Evolutionary conservation across 2,329 filamentous ascomycete species (phyloP).

Genomic region (Albophoma yamanashiensis): DNA sequence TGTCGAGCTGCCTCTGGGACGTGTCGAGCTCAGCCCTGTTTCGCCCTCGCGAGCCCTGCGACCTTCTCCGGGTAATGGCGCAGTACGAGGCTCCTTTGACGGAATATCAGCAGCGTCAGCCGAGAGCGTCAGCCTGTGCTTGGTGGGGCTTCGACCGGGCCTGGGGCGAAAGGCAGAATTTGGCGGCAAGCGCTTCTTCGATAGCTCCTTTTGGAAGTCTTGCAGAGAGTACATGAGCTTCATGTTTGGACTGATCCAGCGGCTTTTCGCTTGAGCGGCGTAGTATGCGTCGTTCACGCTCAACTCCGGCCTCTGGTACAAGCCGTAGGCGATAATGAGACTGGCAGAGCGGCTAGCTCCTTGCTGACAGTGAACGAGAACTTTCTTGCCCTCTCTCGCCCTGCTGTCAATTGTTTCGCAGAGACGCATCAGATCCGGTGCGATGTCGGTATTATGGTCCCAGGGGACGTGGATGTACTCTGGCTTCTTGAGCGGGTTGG

Average conservation of each 20-base stretch:
- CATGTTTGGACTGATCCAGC: slow-evolving; percentile 89
- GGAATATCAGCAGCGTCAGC: slow-evolving; percentile 44
- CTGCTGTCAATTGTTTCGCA: slow-evolving; percentile 68
- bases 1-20: slow-evolving; percentile 42
- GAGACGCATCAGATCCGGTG: slow-evolving; percentile 62
- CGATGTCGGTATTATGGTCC: slow-evolving; percentile 84
- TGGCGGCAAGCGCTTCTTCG: slow-evolving; percentile 35
- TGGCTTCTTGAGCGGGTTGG: slow-evolving; percentile 41
- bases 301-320: slow-evolving; percentile 67
- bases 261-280: slow-evolving; percentile 67
- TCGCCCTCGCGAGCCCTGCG: slow-evolving; percentile 27
- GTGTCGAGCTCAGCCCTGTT: slow-evolving; percentile 29
- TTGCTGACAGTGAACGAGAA: slow-evolving; percentile 78
- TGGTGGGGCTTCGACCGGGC: slow-evolving; percentile 43
- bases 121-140: slow-evolving; percentile 50
- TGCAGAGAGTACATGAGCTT: slow-evolving; percentile 82
- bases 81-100: slow-evolving; percentile 48
- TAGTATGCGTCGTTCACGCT: slow-evolving; percentile 79
- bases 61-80: slow-evolving; percentile 46
- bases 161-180: slow-evolving; percentile 37
- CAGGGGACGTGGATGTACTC: slow-evolving; percentile 83
- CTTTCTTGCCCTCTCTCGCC: slow-evolving; percentile 62
- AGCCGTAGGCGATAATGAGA: slow-evolving; percentile 74
- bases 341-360: slow-evolving; percentile 78
- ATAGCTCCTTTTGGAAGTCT: slow-evolving; percentile 61